Evolutionary conservation across 148 eudicot species (phyloP).

Genomic region (Fagopyrum tataricum): DNA sequence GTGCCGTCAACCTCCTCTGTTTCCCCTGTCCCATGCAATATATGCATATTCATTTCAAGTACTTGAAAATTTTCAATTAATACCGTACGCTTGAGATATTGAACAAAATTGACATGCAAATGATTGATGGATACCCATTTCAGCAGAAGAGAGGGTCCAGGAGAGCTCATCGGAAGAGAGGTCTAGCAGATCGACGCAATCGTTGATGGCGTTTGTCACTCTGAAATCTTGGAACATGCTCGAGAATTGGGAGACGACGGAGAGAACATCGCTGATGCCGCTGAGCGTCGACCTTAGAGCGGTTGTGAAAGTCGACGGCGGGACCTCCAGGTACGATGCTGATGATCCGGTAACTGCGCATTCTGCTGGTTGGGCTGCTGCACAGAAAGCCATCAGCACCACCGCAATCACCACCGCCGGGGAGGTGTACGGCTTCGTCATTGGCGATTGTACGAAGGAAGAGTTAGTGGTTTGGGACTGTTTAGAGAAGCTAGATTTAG

Average conservation of each 20-base stretch:
- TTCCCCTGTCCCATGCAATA: neutral
- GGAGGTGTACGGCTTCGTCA: neutral
- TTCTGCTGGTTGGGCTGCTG: neutral
- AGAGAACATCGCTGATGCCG: neutral
- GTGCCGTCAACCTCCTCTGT: neutral
- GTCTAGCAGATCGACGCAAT: slow-evolving; percentile 1
- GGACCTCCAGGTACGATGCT: neutral
- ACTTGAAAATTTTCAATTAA: neutral
- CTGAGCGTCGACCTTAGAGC: neutral
- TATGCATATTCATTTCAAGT: neutral
- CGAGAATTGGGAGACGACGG: neutral
- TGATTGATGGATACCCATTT: neutral
- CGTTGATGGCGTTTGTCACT: neutral
- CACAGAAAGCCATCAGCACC: neutral
- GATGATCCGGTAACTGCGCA: neutral
- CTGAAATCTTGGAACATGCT: neutral
- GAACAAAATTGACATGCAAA: neutral
- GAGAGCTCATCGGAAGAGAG: neutral
- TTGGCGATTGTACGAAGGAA: neutral
- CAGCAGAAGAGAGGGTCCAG: slow-evolving; percentile 1
- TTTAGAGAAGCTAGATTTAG: neutral
- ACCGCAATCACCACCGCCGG: neutral
- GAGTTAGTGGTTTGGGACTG: no score
- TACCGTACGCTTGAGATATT: neutral
- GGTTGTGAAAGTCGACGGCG: neutral